phyloP scores from a whole-genome alignment of 2,329 filamentous ascomycete species.

The Aspergillus pseudoglaucus region DNA sequence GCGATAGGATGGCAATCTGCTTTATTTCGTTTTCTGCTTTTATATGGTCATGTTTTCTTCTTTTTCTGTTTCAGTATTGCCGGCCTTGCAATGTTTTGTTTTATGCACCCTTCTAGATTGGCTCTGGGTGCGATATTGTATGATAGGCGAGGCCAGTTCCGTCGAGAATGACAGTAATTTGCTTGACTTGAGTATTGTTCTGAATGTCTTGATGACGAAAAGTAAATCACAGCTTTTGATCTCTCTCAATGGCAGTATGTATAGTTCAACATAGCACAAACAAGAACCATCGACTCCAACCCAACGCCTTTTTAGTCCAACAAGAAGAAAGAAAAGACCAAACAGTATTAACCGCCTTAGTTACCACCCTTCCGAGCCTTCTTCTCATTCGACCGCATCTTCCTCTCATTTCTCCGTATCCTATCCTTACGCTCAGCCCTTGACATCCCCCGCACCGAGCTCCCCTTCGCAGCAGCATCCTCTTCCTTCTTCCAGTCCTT shows the following conservation, averaged over 20 bases:
- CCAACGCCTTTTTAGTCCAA: conserved; percentile 16
- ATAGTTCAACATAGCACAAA: neutral
- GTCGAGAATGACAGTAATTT: neutral
- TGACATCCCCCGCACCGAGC: conserved; percentile 58
- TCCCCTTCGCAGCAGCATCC: conserved; percentile 50
- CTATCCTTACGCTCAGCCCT: conserved; percentile 63
- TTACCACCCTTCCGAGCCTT: conserved; percentile 33
- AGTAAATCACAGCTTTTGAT: neutral
- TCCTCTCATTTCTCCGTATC: conserved; percentile 57
- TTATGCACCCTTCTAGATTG: neutral
- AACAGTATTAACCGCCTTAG: neutral
- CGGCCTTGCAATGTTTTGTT: conserved; percentile 1
- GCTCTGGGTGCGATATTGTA: conserved; percentile 4
- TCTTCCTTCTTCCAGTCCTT: conserved; percentile 65
- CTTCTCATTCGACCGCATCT: conserved; percentile 61
- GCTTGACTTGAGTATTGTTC: neutral
- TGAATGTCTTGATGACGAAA: neutral
- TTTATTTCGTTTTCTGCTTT: neutral
- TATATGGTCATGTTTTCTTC: conserved; percentile 3
- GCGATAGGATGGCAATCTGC: conserved; percentile 5
- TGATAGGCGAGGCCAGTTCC: conserved; percentile 1
- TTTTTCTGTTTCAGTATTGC: neutral
- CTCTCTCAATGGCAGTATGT: neutral
- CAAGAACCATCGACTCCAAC: conserved; percentile 17
- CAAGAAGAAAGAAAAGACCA: conserved; percentile 10